phyloP scores from a whole-genome alignment of 352 stramenopile species.

The Blastocystis sp. region DNA sequence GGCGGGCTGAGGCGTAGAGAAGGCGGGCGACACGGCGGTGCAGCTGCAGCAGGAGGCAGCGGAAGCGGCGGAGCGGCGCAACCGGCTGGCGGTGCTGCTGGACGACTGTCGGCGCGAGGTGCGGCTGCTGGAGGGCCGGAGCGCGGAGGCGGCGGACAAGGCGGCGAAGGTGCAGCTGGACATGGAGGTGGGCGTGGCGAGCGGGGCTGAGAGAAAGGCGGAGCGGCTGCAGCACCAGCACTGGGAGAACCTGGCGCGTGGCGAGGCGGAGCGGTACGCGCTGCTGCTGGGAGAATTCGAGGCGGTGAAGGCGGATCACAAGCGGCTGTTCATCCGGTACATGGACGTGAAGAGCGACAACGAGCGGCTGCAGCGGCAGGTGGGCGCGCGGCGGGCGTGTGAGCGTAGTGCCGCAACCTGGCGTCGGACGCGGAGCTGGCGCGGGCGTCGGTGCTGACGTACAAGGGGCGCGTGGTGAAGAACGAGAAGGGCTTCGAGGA shows the following conservation, averaged over 20 bases:
- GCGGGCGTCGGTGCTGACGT: conserved; percentile 44
- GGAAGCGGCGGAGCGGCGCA: conserved; percentile 25
- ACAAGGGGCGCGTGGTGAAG: conserved; percentile 16
- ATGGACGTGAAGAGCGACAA: conserved; percentile 49
- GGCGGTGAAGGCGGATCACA: conserved; percentile 5
- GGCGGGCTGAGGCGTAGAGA: background rate
- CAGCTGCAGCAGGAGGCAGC: conserved; percentile 33
- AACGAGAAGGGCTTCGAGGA: conserved; percentile 43
- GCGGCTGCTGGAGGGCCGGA: conserved; percentile 30
- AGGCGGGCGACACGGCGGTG: conserved; percentile 28
- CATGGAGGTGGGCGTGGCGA: background rate
- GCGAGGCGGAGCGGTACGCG: conserved; percentile 22
- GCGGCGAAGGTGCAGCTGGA: background rate
- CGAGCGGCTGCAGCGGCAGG: conserved; percentile 41
- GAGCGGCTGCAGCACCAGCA: conserved; percentile 18
- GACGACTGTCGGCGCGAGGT: conserved; percentile 29
- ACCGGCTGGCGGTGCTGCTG: conserved; percentile 12
- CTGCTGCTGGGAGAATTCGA: conserved; percentile 30
- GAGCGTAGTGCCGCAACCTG: conserved; percentile 20
- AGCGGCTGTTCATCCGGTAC: conserved; percentile 33
- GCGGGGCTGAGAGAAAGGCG: background rate
- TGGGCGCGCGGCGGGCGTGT: background rate
- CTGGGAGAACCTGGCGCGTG: conserved; percentile 35
- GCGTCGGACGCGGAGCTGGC: conserved; percentile 48
- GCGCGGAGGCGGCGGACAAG: conserved; percentile 2